Conservation (phyloP, 2,329 filamentous ascomycete genomes). For the Cladophialophora yegresii region DNA sequence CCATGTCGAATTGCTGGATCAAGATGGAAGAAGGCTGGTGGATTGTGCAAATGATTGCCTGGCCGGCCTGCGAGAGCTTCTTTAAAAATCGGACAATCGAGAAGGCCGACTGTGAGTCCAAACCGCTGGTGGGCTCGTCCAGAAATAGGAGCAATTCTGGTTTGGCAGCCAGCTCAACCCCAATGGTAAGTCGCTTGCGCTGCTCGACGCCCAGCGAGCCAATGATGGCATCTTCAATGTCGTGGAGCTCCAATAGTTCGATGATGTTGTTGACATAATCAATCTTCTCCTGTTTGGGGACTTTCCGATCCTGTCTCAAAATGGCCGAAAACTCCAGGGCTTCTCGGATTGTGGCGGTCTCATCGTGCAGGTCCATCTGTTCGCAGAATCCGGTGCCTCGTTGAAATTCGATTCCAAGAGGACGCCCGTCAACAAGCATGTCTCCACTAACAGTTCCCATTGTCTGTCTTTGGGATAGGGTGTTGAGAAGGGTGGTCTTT, state of each 20-base stretch:
- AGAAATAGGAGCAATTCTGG: conserved; percentile 68
- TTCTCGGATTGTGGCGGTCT: conserved; percentile 67
- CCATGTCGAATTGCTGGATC: conserved; percentile 73
- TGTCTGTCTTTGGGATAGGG: conserved; percentile 70
- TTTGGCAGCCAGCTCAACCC: conserved; percentile 71
- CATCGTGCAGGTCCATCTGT: conserved; percentile 71
- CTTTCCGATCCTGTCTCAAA: conserved; percentile 60
- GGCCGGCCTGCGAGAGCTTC: conserved; percentile 66
- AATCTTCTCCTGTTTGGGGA: conserved; percentile 62
- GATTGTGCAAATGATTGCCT: conserved; percentile 73
- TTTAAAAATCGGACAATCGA: conserved; percentile 69
- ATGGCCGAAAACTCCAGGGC: conserved; percentile 69
- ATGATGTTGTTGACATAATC: conserved; percentile 69
- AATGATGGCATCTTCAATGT: conserved; percentile 68
- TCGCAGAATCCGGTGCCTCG: conserved; percentile 70
- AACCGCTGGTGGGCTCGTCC: conserved; percentile 70
- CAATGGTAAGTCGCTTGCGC: conserved; percentile 71
- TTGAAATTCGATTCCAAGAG: conserved; percentile 65
- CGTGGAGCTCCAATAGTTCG: conserved; percentile 63
- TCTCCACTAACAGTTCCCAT: conserved; percentile 66
- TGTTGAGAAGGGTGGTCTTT: conserved; percentile 81
- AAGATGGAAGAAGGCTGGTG: conserved; percentile 71
- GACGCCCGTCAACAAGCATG: conserved; percentile 69
- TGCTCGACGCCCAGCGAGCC: conserved; percentile 67
- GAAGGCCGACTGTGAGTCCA: conserved; percentile 69